Evolutionary conservation across 148 eudicot species (phyloP), one percentile per base, ranked within the genome.

Genomic region (Vaccinium darrowii): DNA sequence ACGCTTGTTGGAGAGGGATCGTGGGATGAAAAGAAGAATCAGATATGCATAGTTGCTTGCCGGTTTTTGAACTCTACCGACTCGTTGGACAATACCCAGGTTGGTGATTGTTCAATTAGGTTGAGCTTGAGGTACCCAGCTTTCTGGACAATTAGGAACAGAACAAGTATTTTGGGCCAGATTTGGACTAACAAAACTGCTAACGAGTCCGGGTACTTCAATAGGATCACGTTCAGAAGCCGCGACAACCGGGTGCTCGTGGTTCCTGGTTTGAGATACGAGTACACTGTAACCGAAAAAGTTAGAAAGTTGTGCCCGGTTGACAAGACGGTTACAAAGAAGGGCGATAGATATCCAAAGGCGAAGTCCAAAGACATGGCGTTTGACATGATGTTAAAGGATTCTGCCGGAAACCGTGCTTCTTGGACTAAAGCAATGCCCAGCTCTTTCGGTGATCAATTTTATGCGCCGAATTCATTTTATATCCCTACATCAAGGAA

Each of bases 91-190:
- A 25, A 49, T 54, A 85, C 78, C 13, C 72, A 2, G 18, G 60
- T 86, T 65, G 88, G 85, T 65, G 85, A 86, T 52, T 86, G 88
- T 58, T 86, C 88, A 4, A 36, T 78, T 9, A 82, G 82, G 78
- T 23, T 86, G 85, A 86, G 85, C 53, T 83, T 86, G 58, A 27
- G 71, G 63, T 86, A 8, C 81, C 85, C 60, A 23, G 56, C 85
- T 19, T 52, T 56, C 9, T 71, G 72, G 85, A 14, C 88, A 77
- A 86, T 82, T 21, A 11, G 18, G 25, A 56, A 67, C 58, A 82
- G 53, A 4, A 12, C 13, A 15, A 8, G 15, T 3, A 23, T 39
- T 27, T 8, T 63, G 0, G 88, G 88, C 14, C 82, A 86, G 51
- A 86, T 86, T 67, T 86, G 88, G 88, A 82, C 71, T 10, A 86